Evolutionary conservation across 208 protist genomes (phyloP).

Genomic region (Vickermania spadyakhi): DNA sequence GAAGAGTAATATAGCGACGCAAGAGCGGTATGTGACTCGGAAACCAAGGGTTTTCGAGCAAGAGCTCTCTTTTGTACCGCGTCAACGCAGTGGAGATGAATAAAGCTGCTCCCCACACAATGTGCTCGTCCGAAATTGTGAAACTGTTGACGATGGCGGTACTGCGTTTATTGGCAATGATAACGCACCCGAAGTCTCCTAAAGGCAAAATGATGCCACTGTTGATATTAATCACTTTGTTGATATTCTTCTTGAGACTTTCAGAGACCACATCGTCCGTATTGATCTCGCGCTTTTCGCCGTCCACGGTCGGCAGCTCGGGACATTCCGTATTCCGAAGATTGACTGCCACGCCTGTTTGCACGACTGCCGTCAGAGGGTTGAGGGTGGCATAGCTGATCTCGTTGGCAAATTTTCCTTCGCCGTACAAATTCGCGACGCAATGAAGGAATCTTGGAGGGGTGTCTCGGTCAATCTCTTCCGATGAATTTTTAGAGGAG

Average conservation of each 20-base stretch:
- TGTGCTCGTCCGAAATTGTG: not conserved
- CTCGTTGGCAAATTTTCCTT: slow-evolving; percentile 31
- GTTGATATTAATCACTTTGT: slow-evolving; percentile 16
- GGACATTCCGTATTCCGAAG: slow-evolving; percentile 19
- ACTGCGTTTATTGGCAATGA: slow-evolving; percentile 48
- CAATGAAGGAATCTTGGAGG: slow-evolving; percentile 37
- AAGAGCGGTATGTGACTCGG: slow-evolving; percentile 17
- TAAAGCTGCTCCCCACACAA: not conserved
- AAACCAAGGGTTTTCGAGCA: slow-evolving; percentile 18
- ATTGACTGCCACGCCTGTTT: slow-evolving; percentile 53
- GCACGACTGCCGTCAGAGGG: slow-evolving; percentile 44
- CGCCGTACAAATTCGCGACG: slow-evolving; percentile 35
- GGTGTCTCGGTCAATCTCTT: not conserved
- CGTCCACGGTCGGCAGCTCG: not conserved
- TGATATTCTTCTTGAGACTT: slow-evolving; percentile 2
- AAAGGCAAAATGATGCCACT: slow-evolving; percentile 48
- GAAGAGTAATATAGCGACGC: slow-evolving; percentile 21
- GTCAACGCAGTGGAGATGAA: slow-evolving; percentile 41
- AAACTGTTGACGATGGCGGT: not conserved
- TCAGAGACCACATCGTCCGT: not conserved
- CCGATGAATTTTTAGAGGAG: not conserved
- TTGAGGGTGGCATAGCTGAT: slow-evolving; percentile 42
- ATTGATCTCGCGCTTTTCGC: not conserved
- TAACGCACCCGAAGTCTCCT: slow-evolving; percentile 39
- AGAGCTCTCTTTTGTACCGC: slow-evolving; percentile 40